Evolutionary conservation across 2,329 filamentous ascomycete genomes (phyloP).

Genomic region (Cladosporium velox): DNA sequence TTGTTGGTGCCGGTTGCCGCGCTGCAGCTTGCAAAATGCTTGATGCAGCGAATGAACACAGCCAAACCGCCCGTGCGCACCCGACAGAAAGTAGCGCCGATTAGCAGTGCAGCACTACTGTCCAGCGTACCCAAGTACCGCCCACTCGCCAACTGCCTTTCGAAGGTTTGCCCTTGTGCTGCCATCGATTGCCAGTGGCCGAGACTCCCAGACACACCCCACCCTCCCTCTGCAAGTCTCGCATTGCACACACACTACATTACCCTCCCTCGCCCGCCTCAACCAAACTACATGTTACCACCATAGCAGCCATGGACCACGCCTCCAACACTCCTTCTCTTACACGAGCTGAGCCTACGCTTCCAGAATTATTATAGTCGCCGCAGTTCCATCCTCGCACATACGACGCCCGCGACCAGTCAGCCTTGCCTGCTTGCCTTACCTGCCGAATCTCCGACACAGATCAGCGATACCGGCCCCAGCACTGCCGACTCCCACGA

Average conservation of each 20-base stretch:
- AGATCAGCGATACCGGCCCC: conserved; percentile 19
- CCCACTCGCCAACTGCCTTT: not conserved
- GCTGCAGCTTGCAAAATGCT: conserved; percentile 6
- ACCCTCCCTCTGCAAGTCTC: not conserved
- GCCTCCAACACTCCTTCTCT: not conserved
- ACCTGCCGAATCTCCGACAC: conserved; percentile 18
- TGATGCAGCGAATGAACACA: not conserved
- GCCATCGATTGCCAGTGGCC: not conserved
- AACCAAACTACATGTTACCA: not conserved
- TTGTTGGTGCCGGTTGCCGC: conserved; percentile 5
- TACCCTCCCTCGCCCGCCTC: conserved; percentile 14
- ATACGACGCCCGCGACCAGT: not conserved
- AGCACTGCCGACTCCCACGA: conserved; percentile 8
- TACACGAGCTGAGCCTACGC: conserved; percentile 8
- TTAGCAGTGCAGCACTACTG: not conserved
- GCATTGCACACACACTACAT: not conserved
- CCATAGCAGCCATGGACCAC: conserved; percentile 6
- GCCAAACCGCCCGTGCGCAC: not conserved
- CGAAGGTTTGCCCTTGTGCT: not conserved
- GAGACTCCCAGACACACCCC: conserved; percentile 2
- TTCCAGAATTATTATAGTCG: not conserved
- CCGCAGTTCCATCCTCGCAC: conserved; percentile 1
- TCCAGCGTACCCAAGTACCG: conserved; percentile 2
- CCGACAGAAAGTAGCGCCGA: not conserved
- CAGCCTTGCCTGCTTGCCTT: conserved; percentile 9